Evolutionary conservation across 2,329 filamentous ascomycete species (phyloP).

Genomic region (Septoria linicola): DNA sequence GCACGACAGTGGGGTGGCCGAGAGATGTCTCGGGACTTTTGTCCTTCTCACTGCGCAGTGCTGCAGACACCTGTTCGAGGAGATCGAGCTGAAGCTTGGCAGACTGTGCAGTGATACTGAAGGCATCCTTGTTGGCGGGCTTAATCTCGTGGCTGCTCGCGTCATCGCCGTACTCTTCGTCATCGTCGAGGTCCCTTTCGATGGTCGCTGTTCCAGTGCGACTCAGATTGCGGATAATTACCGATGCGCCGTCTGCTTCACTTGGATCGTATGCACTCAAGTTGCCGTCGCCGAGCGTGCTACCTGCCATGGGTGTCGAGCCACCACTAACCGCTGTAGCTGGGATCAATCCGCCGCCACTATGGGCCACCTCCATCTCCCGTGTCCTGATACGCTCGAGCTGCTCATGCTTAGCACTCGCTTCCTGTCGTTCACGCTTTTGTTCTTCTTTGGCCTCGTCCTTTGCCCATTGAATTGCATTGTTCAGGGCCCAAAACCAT

Average conservation of each 20-base stretch:
- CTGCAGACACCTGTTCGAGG: constrained; percentile 79
- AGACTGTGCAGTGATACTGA: constrained; percentile 95
- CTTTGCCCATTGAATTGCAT: constrained; percentile 97
- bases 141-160: constrained; percentile 72
- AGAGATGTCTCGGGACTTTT: constrained; percentile 70
- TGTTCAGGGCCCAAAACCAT: constrained; percentile 99
- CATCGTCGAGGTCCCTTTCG: constrained; percentile 62
- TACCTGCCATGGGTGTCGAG: constrained; percentile 44
- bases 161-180: constrained; percentile 78
- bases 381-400: constrained; percentile 48
- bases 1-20: constrained; percentile 71
- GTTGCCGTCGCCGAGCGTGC: constrained; percentile 51
- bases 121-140: constrained; percentile 81
- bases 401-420: constrained; percentile 79
- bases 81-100: constrained; percentile 90
- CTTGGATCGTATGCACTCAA: constrained; percentile 60
- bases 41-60: constrained; percentile 68
- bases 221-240: constrained; percentile 46
- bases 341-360: constrained; percentile 33
- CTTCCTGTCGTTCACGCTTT: constrained; percentile 69
- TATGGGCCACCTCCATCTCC: constrained; percentile 30
- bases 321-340: constrained; percentile 48
- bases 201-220: constrained; percentile 48
- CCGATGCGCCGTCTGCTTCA: constrained; percentile 54
- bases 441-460: constrained; percentile 93